Base-by-base conservation (phyloP, 23 red algal species). In the Gracilaria vermiculophylla region DNA sequence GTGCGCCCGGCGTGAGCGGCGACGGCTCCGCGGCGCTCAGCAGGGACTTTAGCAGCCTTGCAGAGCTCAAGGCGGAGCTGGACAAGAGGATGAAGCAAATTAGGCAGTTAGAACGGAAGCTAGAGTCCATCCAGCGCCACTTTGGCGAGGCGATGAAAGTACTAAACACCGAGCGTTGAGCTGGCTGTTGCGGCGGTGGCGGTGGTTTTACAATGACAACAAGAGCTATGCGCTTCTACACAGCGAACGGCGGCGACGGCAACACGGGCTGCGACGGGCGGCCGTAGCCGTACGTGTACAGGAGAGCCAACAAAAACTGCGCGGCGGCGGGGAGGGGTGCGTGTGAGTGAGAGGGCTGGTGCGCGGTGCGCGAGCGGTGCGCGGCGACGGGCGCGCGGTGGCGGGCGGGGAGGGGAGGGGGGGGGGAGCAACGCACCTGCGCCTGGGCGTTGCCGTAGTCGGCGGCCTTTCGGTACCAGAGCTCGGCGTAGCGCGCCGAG, bases 381-480 rank as follows among this genome's bases (percentile, higher is more conserved):
- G 12, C 43, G 43, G 5, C 43, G 20, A 54, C 31, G 3, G 35
- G n/a, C n/a, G n/a, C n/a, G n/a, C n/a, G n/a, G n/a, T n/a, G n/a
- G n/a, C n/a, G n/a, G n/a, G n/a, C n/a, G n/a, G n/a, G n/a, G n/a
- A n/a, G n/a, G n/a, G n/a, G n/a, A n/a, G n/a, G n/a, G 25, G 35
- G 57, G 24, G 57, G 48, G 70, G 23, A 67, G 24, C 2, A 66
- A 88, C 84, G 41, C 37, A 88, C 84, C 70, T 88, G 84, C 24
- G 84, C 84, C 44, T 88, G 84, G 0, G 84, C 66, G 35, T 88
- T 88, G 41, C 84, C 84, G 48, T 88, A 88, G 36, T 88, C 84
- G 40, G 84, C 84, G 10, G 84, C 84, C 40, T 76, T 76, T 7
- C 84, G 21, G 40, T 88, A 88, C 84, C 84, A 88, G 10, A 66